A percentile compares a stretch with the other conserved stretches of the same genome.
Evolutionary conservation across 2,329 filamentous ascomycete genomes (phyloP).

Genomic region (Teratosphaeria pseudoeucalypti): DNA sequence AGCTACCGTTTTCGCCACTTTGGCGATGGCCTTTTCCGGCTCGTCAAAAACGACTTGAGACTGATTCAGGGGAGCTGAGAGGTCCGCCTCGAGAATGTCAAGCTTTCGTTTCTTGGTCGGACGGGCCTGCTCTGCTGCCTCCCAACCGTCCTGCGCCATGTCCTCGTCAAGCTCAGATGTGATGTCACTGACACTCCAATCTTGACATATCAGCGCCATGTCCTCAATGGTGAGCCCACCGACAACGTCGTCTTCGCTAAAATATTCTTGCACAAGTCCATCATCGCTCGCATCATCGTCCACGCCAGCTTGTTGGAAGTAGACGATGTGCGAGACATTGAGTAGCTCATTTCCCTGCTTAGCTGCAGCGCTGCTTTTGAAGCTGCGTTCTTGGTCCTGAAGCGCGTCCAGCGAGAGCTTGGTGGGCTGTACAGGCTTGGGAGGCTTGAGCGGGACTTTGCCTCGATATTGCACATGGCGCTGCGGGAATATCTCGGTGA

Average conservation of each 20-base stretch:
- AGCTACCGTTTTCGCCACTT: constrained; percentile 65
- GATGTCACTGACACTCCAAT: constrained; percentile 56
- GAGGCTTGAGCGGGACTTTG: constrained; percentile 67
- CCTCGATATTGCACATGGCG: constrained; percentile 69
- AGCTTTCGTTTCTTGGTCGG: constrained; percentile 59
- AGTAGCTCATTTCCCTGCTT: constrained; percentile 20
- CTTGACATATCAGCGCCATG: constrained; percentile 72
- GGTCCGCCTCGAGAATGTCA: constrained; percentile 16
- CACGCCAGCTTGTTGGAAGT: constrained; percentile 45
- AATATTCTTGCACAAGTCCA: constrained; percentile 39
- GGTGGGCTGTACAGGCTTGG: constrained; percentile 71
- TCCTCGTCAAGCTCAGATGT: constrained; percentile 34
- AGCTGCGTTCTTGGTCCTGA: constrained; percentile 74
- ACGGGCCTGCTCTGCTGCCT: constrained; percentile 22
- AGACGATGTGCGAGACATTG: constrained; percentile 19
- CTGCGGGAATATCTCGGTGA: constrained; percentile 71
- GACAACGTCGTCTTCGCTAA: constrained; percentile 53
- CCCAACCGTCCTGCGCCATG: constrained; percentile 24
- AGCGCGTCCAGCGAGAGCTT: constrained; percentile 84
- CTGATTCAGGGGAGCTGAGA: constrained; percentile 12
- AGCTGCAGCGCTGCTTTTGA: constrained; percentile 55
- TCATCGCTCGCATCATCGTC: constrained; percentile 42
- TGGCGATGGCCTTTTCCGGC: constrained; percentile 62
- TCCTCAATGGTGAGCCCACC: constrained; percentile 70
- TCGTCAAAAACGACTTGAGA: constrained; percentile 55